Evolutionary conservation across 495 filamentous ascomycete species (phyloP), one percentile per base, ranked within the genome.

Genomic region (Gamarada debralockiae): DNA sequence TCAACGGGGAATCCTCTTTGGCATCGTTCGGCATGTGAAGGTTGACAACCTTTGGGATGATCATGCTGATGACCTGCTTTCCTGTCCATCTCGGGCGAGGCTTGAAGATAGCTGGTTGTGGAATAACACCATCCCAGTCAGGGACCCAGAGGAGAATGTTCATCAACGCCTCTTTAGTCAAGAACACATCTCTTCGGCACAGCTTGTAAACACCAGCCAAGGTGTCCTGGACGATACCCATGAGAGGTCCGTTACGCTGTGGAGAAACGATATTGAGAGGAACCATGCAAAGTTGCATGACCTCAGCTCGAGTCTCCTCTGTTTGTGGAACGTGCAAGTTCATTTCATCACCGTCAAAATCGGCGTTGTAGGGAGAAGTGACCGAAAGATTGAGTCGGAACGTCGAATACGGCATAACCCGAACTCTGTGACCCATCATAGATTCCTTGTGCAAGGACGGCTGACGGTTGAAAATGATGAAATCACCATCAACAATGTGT

Each of bases 301-400:
- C 80, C 70, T 99, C 93, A 9, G 93, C 92, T 10, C 93, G 83
- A 20, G 93, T 89, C 69, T 99, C 95, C 61, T 99, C 92, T 15
- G 87, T 88, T 66, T 99, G 93, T 7, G 93, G 95, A 37, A 99
- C 95, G 76, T 99, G 93, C 69, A 99, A 81, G 65, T 99, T 99
- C 93, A 99, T 99, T 71, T 99, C 93, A 69, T 99, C 93, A 58
- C 93, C 93, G 65, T 99, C 93, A 65, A 99, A 99, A 84, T 99
- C 93, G 55, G 93, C 93, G 69, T 99, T 99, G 74, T 99, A 99
- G 1, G 93, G 93, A 37, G 91, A 92, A 0, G 93, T 99, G 60
- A 99, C 93, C 1, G 93, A 99, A 53, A 99, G 70, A 61, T 99
- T 99, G 20, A 99, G 78, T 27, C 93, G 81, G 75, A 99, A 99